Evolutionary conservation across 1,284 basidiomycete species (phyloP), one percentile per base, ranked within the genome.

Genomic region (Trichosporon sp.): DNA sequence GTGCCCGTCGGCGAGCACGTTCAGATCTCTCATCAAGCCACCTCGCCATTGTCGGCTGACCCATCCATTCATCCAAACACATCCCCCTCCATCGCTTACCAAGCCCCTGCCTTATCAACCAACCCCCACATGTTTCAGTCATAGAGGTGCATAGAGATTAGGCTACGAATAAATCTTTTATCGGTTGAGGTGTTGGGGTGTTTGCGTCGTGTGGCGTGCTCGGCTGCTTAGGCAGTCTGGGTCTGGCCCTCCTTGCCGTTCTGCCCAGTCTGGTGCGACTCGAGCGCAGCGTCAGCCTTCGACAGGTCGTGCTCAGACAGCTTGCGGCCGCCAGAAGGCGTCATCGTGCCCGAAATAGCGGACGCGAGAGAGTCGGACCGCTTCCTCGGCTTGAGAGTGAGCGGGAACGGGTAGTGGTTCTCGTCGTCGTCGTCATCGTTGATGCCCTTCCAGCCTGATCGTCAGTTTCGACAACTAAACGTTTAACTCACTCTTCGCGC

Each of bases 351-450:
- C 63, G 92, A 94, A 79, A 91, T 89, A 38, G 93, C 89, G 10
- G 84, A 85, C 2, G 81, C 83, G 40, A 85, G 78, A 68, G 92
- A 93, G 74, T 91, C 90, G n/a, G 91, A 89, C 70, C 93, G 89
- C 65, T 92, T 93, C 68, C 94, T 91, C 12, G 81, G 79, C 85
- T 95, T 96, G 90, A 94, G 93, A 64, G 94, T 91, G 71, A 96
- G 86, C 2, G 93, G 92, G 91, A 95, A 96, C 4, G 93, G 93
- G 86, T 97, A 97, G 56, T 89, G 89, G 78, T 95, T 92, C 70
- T 96, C 93, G 71, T 96, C 94, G 65, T 96, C 95, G 31, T 93
- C 92, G 7, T 84, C 82, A 14, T 83, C 82, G 74, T 85, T 82
- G 76, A 81, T 84, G 12, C 76, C 82, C 70, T 75, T 78, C 85